These are phyloP conservation scores for Blastosporella zonata DNA, from an alignment of 1,284 basidiomycete species.

Conservation along the genomic window DNA sequence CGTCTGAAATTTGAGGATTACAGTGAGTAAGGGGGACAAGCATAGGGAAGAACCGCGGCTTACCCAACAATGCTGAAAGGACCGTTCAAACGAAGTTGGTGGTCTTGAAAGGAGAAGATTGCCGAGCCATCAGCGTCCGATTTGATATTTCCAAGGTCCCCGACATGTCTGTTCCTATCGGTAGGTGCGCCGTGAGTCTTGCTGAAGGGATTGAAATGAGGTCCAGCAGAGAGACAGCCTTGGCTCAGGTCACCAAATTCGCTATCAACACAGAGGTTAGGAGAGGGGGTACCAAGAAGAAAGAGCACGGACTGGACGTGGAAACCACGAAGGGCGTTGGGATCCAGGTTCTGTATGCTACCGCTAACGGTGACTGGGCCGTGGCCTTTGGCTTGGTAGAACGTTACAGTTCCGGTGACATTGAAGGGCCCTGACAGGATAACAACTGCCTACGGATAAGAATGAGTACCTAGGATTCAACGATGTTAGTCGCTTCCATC, in stretches of 20 bases:
- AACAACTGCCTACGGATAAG: constrained; percentile 54
- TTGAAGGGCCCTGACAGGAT: constrained; percentile 61
- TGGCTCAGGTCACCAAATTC: constrained; percentile 64
- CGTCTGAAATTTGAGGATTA: constrained; percentile 37
- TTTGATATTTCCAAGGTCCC: constrained; percentile 76
- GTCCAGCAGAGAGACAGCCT: constrained; percentile 69
- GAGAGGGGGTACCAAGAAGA: not conserved
- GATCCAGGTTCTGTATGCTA: constrained; percentile 57
- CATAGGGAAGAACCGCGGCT: constrained; percentile 22
- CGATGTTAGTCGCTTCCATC: too few relatives aligned
- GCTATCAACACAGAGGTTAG: constrained; percentile 32
- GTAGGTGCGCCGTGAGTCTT: constrained; percentile 65
- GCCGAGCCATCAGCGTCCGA: constrained; percentile 60
- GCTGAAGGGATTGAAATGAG: constrained; percentile 75
- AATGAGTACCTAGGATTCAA: not conserved
- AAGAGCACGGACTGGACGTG: constrained; percentile 66
- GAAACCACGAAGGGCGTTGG: constrained; percentile 65
- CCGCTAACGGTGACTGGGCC: constrained; percentile 63
- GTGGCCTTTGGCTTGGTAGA: constrained; percentile 53
- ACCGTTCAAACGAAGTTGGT: constrained; percentile 66
- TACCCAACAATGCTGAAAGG: constrained; percentile 69
- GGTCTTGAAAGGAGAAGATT: constrained; percentile 57
- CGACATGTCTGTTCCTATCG: constrained; percentile 63
- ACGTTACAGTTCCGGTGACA: constrained; percentile 63
- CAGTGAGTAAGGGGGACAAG: constrained; percentile 12